phyloP scores from a whole-genome alignment of 176 grass and related monocot genomes.

The Oryza rufipogon region DNA sequence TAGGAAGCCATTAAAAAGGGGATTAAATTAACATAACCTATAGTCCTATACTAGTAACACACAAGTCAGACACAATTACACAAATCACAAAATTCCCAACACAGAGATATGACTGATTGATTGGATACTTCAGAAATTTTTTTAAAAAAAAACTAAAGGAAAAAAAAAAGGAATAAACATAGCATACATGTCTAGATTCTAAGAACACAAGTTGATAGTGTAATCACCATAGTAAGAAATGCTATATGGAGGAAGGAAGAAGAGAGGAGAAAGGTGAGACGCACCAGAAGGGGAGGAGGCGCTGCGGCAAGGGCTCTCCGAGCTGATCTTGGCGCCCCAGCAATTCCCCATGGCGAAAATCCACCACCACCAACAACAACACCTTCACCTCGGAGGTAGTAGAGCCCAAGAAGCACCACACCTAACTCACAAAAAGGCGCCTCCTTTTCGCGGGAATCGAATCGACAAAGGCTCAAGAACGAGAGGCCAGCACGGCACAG shows the following conservation, averaged over 20 bases:
- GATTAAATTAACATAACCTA: neutral
- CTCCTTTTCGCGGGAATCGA: neutral
- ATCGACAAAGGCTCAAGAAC: neutral
- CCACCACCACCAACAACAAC: neutral
- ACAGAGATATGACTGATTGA: neutral
- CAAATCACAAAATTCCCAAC: neutral
- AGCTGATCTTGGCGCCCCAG: constrained; percentile 74
- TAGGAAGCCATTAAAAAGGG: neutral
- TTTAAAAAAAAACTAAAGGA: neutral
- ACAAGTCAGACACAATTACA: neutral
- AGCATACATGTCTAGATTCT: neutral
- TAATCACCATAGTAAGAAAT: neutral
- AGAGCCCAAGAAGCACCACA: neutral
- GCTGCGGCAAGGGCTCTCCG: constrained; percentile 51
- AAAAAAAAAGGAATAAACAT: neutral
- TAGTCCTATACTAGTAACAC: neutral
- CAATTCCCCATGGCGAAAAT: constrained; percentile 67
- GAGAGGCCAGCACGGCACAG: too few species aligned
- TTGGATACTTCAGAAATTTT: neutral
- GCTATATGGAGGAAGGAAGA: neutral
- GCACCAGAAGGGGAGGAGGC: constrained; percentile 48
- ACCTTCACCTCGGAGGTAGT: neutral
- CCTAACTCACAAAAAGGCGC: constrained; percentile 4
- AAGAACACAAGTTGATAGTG: neutral
- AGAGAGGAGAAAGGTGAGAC: neutral